A percentile compares a stretch with the other conserved stretches of the same genome.
Evolutionary conservation across 1,139 yeast genomes (phyloP).

Genomic region (Suhomyces maxii): DNA sequence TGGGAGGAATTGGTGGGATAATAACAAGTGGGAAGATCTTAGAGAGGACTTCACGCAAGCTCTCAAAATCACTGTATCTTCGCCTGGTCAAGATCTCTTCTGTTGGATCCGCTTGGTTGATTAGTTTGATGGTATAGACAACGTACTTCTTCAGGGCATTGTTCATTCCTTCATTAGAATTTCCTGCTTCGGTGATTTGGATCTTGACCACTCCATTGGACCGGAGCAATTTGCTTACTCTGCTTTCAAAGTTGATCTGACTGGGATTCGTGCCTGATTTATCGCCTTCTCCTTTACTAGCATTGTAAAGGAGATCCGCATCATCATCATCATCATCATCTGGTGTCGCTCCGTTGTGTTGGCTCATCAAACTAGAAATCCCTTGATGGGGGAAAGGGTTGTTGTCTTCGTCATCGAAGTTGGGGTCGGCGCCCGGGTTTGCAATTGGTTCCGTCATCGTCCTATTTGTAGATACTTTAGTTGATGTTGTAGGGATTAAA

Average conservation of each 20-base stretch:
- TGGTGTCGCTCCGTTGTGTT: slow-evolving; percentile 7
- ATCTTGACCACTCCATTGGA: slow-evolving; percentile 39
- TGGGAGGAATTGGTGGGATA: slow-evolving; percentile 94
- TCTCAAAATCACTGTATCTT: slow-evolving; percentile 90
- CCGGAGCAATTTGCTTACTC: slow-evolving; percentile 38
- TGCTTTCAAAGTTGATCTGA: slow-evolving; percentile 37
- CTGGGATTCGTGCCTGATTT: slow-evolving; percentile 19
- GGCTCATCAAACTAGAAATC: slow-evolving; percentile 28
- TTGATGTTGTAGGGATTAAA: neutral
- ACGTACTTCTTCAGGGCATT: slow-evolving; percentile 66
- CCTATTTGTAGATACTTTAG: too few species aligned
- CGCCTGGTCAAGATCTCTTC: slow-evolving; percentile 68
- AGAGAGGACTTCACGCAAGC: slow-evolving; percentile 66
- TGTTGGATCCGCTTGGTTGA: slow-evolving; percentile 28
- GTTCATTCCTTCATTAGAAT: slow-evolving; percentile 67
- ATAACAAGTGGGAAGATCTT: slow-evolving; percentile 78
- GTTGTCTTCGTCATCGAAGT: slow-evolving; percentile 47
- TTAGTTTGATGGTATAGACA: slow-evolving; percentile 72
- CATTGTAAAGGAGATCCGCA: slow-evolving; percentile 27
- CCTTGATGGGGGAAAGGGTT: slow-evolving; percentile 49
- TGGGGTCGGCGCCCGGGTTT: slow-evolving; percentile 4
- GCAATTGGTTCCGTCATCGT: neutral
- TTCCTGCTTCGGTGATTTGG: slow-evolving; percentile 73
- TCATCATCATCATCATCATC: slow-evolving; percentile 26
- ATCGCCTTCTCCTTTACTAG: slow-evolving; percentile 8